Evolutionary conservation across 2,329 filamentous ascomycete species (phyloP), one percentile per base, ranked within the genome.

Genomic region (Apiospora marii): DNA sequence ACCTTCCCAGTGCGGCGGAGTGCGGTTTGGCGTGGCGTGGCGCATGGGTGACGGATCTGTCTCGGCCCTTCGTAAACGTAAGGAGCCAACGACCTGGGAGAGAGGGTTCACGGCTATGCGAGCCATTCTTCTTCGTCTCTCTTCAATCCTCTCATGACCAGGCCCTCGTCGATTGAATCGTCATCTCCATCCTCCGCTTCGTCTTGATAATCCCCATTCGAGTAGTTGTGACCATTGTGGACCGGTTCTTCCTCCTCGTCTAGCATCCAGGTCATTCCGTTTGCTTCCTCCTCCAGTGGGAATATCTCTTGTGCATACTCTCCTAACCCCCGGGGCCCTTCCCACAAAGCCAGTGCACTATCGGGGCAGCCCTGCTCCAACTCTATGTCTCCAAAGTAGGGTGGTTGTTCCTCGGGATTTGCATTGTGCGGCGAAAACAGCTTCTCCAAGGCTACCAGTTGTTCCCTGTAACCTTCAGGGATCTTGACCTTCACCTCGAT

Each of bases 301-400:
- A 98, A 98, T 41, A 97, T 95, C 81, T 98, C 96, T 68, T 93
- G 89, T 1, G 96, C 96, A 81, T 98, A 99, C 83, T 98, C 96
- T 80, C 98, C 95, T 77, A 98, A 89, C 43, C 94, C 93, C 71
- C 96, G 89, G 76, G 94, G 94, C 4, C 95, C 96, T 80, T 97
- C 94, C 96, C 96, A 98, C 34, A 99, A 85, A 77, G 92, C 89
- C 74, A 96, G 86, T 0, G 95, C 94, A 76, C 94, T 91, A 12
- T 89, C 87, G 0, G 95, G 94, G 75, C 93, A 93, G 75, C 88
- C 90, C 1, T 82, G 82, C 75, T 92, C 91, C 34, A 92, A 83
- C 70, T 84, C 84, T 1, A 79, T 78, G 75, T 89, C 87, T 69
- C 89, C 90, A 80, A 92, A 92, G 78, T 92, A 92, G 0, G 89